Percentiles rank a stretch among this genome's conserved stretches.
phyloP scores from a whole-genome alignment of 129 eudicot genomes.

The Chrysanthemum seticuspe region DNA sequence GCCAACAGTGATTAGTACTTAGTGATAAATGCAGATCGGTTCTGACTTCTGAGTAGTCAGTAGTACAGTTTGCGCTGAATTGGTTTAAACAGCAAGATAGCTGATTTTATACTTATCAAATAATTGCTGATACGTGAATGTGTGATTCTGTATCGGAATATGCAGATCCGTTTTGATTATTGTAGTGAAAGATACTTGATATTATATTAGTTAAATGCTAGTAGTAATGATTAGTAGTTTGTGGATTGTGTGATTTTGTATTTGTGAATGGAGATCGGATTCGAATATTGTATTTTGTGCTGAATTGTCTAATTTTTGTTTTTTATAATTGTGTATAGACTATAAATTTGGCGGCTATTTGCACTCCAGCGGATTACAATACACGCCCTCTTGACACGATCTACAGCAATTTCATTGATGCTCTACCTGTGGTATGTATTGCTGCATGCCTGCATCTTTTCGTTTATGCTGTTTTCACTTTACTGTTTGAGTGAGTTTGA shows the following conservation, averaged over 20 bases:
- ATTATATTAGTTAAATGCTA: not conserved
- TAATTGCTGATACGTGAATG: no score
- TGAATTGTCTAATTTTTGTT: conserved; percentile 1
- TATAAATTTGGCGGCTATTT: conserved; percentile 92
- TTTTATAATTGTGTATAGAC: conserved; percentile 40
- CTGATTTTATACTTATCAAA: no score
- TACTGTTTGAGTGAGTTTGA: conserved; percentile 5
- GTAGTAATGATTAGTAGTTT: no score
- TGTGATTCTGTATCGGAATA: no score
- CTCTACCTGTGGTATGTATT: conserved; percentile 87
- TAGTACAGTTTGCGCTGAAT: no score
- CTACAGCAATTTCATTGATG: conserved; percentile 96
- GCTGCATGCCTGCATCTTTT: not conserved
- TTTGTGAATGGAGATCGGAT: not conserved
- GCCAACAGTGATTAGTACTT: no score
- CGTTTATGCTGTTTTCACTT: not conserved
- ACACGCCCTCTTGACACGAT: conserved; percentile 96
- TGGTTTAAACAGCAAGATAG: no score
- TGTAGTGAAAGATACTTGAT: not conserved
- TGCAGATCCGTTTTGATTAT: no score
- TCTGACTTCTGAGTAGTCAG: no score
- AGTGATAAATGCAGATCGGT: no score
- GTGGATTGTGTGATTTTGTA: no score
- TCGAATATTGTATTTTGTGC: not conserved
- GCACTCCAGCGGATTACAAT: conserved; percentile 97